These are phyloP conservation scores for Picocystis salinarum DNA, from an alignment of 139 green algal genomes.

Conservation along the genomic window DNA sequence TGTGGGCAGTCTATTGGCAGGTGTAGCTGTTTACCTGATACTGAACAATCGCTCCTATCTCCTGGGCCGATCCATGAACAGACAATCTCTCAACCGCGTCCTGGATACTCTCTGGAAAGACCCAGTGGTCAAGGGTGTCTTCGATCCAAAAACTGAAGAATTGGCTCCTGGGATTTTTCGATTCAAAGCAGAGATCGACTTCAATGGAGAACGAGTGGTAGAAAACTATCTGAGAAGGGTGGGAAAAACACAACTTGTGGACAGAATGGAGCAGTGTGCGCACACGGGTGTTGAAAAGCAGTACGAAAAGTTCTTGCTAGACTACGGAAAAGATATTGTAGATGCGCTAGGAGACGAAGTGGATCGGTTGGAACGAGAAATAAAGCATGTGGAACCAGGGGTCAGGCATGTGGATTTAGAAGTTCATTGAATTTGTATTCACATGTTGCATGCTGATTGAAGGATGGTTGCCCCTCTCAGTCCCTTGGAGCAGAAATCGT, in stretches of 20 bases:
- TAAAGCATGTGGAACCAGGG: too few relatives aligned
- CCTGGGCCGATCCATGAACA: constrained; percentile 47
- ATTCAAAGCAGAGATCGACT: constrained; percentile 51
- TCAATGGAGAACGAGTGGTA: constrained; percentile 10
- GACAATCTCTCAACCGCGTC: constrained; percentile 12
- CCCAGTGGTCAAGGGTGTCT: constrained; percentile 34
- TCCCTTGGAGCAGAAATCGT: too few relatives aligned
- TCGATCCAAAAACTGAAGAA: constrained; percentile 71
- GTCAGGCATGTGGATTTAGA: too few relatives aligned
- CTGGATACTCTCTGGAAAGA: constrained; percentile 12
- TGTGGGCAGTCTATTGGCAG: constrained; percentile 58
- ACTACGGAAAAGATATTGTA: constrained; percentile 46
- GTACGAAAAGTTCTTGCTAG: too few relatives aligned
- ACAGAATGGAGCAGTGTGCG: too few relatives aligned
- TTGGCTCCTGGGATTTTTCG: constrained; percentile 55
- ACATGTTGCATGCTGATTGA: too few relatives aligned
- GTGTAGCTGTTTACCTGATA: constrained; percentile 66
- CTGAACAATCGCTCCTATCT: constrained; percentile 61
- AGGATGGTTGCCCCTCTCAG: too few relatives aligned
- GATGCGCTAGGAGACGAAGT: constrained; percentile 66
- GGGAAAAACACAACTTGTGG: too few relatives aligned
- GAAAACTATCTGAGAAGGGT: constrained; percentile 26
- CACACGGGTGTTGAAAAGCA: too few relatives aligned
- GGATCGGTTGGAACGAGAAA: constrained; percentile 64
- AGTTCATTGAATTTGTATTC: too few relatives aligned